A percentile compares a stretch with the other conserved stretches of the same genome.
Conservation (phyloP, 352 stramenopile species). For the Globisporangium emineosum region DNA sequence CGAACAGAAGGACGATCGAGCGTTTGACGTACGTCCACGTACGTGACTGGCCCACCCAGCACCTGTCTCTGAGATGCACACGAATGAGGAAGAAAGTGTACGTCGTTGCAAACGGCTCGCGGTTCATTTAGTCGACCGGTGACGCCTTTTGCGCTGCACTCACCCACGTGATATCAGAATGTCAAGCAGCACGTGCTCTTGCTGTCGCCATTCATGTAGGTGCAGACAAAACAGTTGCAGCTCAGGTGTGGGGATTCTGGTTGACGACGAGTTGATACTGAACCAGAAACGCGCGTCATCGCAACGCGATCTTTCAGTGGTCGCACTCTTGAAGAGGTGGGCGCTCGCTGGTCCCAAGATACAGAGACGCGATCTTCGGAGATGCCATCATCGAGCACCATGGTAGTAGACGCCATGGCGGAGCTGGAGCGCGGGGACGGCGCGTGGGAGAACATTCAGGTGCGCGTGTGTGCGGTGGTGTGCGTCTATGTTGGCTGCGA, state of each 20-base stretch:
- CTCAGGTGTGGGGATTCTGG: no score
- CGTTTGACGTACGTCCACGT: slow-evolving; percentile 1
- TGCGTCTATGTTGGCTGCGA: not conserved
- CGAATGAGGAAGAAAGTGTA: not conserved
- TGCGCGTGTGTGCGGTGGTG: slow-evolving; percentile 5
- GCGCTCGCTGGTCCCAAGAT: not conserved
- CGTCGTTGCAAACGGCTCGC: not conserved
- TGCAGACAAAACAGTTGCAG: no score
- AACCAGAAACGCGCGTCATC: not conserved
- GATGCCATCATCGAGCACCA: not conserved
- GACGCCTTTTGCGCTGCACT: not conserved
- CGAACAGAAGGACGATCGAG: not conserved
- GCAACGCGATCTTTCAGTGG: not conserved
- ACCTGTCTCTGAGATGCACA: not conserved
- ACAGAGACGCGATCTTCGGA: slow-evolving; percentile 2
- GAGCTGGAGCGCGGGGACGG: slow-evolving; percentile 49
- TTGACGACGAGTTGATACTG: not conserved
- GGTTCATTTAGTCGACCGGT: slow-evolving; percentile 1
- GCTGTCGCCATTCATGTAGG: not conserved
- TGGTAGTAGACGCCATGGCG: slow-evolving; percentile 15
- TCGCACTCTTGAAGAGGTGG: slow-evolving; percentile 2
- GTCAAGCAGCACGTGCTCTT: not conserved
- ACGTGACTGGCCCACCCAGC: not conserved
- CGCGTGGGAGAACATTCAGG: slow-evolving; percentile 70
- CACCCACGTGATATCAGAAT: not conserved